Percentiles rank a stretch among this genome's conserved stretches.
Conservation (phyloP, 176 grass and related monocot genomes). For the Stipa capillata region DNA sequence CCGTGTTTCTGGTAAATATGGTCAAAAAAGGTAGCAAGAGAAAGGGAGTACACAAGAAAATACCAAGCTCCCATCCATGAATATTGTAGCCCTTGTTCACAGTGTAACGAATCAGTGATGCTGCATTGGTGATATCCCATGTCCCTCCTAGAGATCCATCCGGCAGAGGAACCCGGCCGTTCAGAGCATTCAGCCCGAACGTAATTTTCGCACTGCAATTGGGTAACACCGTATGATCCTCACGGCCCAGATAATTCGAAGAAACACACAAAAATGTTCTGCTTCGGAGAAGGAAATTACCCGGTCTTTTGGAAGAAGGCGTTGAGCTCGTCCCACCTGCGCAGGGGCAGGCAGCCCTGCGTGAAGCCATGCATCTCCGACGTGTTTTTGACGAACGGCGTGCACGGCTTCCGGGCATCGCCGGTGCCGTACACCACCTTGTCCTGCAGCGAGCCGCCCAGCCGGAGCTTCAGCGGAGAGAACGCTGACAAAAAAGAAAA, state of each 20-base stretch:
- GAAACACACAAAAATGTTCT: neutral
- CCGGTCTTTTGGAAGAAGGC: slow-evolving; percentile 55
- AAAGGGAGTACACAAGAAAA: neutral
- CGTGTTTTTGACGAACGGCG: slow-evolving; percentile 44
- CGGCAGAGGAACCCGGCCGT: slow-evolving; percentile 42
- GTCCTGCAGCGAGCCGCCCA: slow-evolving; percentile 69
- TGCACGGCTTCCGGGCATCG: slow-evolving; percentile 12
- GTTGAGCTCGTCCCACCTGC: slow-evolving; percentile 82
- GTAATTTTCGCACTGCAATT: slow-evolving; percentile 45
- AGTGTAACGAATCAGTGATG: slow-evolving; percentile 55
- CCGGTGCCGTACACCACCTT: slow-evolving; percentile 43
- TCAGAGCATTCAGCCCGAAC: slow-evolving; percentile 82
- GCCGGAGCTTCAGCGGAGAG: slow-evolving; percentile 53
- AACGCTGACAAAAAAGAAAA: slow-evolving; percentile 35
- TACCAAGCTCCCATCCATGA: slow-evolving; percentile 95
- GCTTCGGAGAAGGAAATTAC: slow-evolving; percentile 5
- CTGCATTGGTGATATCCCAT: slow-evolving; percentile 88
- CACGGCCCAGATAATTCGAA: neutral
- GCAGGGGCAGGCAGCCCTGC: slow-evolving; percentile 49
- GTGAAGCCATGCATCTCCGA: slow-evolving; percentile 60
- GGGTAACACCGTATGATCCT: neutral
- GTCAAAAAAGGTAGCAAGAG: neutral
- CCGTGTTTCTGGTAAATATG: too few relatives aligned
- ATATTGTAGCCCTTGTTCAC: slow-evolving; percentile 62
- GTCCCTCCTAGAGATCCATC: slow-evolving; percentile 67